These are phyloP conservation scores for Mortierella sp. DNA, from an alignment of 371 early-diverging fungal genomes.

Conservation along the genomic window DNA sequence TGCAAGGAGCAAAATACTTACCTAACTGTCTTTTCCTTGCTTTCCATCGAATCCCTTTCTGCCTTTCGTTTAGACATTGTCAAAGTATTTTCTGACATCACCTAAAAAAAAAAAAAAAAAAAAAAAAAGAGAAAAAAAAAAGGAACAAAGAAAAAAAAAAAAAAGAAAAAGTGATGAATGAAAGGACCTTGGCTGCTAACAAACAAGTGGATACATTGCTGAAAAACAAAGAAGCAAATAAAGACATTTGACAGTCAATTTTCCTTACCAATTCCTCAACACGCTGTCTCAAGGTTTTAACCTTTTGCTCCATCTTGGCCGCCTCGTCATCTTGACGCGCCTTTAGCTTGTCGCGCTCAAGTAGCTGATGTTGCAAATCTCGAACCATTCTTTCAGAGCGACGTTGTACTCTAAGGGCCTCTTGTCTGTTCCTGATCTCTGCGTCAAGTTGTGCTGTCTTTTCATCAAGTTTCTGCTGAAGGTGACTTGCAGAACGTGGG, in stretches of 20 bases:
- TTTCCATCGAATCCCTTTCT: conserved; percentile 79
- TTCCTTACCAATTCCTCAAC: conserved; percentile 78
- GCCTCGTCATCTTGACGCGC: conserved; percentile 76
- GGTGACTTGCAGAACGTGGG: conserved; percentile 64
- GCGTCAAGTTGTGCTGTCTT: conserved; percentile 71
- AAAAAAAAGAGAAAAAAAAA: neutral
- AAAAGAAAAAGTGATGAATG: neutral
- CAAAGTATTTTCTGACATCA: conserved; percentile 75
- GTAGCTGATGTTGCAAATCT: conserved; percentile 86
- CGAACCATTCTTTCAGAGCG: conserved; percentile 83
- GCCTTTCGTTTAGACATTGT: conserved; percentile 80
- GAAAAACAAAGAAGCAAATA: neutral
- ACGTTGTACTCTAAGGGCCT: conserved; percentile 67
- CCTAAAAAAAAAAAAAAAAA: conserved; percentile 51
- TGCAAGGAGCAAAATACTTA: conserved; percentile 17
- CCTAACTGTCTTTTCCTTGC: conserved; percentile 62
- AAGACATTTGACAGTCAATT: neutral
- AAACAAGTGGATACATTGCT: neutral
- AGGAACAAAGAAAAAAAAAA: too few species aligned
- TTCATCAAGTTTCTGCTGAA: conserved; percentile 78
- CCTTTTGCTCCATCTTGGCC: conserved; percentile 75
- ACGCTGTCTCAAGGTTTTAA: conserved; percentile 73
- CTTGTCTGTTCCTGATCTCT: conserved; percentile 73
- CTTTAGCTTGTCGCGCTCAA: conserved; percentile 82
- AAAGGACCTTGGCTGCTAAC: neutral